Evolutionary conservation across 2,329 filamentous ascomycete species (phyloP).

Genomic region (Clarireedia sp.): DNA sequence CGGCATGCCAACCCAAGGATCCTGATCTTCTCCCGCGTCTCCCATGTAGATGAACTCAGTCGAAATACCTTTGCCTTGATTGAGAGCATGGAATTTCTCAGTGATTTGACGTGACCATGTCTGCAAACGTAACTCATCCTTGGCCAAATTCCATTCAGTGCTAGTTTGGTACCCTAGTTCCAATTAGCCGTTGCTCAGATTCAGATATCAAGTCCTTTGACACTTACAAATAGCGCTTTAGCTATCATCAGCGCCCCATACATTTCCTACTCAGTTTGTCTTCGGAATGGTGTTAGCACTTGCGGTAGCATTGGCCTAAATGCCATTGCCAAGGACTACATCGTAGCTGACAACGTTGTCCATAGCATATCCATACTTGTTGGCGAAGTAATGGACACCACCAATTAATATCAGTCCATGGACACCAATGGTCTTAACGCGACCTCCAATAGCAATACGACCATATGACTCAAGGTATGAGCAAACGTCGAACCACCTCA

Average conservation of each 20-base stretch:
- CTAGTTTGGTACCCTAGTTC: constrained; percentile 33
- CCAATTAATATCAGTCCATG: constrained; percentile 20
- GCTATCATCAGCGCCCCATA: constrained; percentile 25
- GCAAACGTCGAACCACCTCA: constrained; percentile 30
- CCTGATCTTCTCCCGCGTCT: constrained; percentile 16
- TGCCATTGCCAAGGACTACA: constrained; percentile 39
- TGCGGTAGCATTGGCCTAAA: constrained; percentile 36
- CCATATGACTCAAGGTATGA: constrained; percentile 9
- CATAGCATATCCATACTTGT: constrained; percentile 14
- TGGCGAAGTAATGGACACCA: constrained; percentile 19
- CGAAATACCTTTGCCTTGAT: background rate
- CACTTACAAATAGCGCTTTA: too few species aligned
- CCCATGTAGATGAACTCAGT: constrained; percentile 17
- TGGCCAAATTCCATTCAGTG: constrained; percentile 31
- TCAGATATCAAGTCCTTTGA: too few species aligned
- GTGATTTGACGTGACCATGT: constrained; percentile 28
- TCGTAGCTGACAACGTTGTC: constrained; percentile 17
- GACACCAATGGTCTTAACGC: constrained; percentile 16
- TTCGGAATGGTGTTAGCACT: constrained; percentile 27
- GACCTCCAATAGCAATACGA: constrained; percentile 13
- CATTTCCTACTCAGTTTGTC: constrained; percentile 33
- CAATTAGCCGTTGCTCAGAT: constrained; percentile 25
- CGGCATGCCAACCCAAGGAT: constrained; percentile 29
- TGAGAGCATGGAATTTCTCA: constrained; percentile 26
- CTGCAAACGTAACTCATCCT: constrained; percentile 32